Base-by-base conservation (phyloP, 805 yeast genomes). In the Candida xiaguanensis region DNA sequence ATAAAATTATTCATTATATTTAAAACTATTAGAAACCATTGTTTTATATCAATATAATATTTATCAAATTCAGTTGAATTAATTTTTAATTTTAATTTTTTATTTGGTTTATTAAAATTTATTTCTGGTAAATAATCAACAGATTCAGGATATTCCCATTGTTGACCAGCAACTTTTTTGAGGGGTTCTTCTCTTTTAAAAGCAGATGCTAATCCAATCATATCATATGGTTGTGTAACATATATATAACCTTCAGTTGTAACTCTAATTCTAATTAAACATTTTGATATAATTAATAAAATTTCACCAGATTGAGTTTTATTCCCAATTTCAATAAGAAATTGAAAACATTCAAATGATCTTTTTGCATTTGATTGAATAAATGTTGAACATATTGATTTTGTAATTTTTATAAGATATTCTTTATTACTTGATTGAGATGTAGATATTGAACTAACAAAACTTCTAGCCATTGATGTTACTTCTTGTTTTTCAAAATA, bases 131-230 rank as follows among this genome's bases (percentile, higher is more conserved):
- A 59, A 47, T 75, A 77, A 3, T 59, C 58, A 2, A 75, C 51
- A 0, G 57, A 51, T 45, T 83, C 90, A 0, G 90, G 91, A 48
- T 69, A 81, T 4, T 59, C 56, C 91, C 90, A 83, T 3, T 46
- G 47, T 2, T 43, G 54, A 18, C 53, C 51, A 19, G 59, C 47
- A 4, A 47, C 52, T 11, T 51, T 29, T 18, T 51, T 34, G 15
- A 7, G 8, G 16, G 13, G 2, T 3, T 36, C 34, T 42, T 77
- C 75, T 51, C 87, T 65, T 4, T 74, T 70, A 38, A 83, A 67
- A 0, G 78, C 72, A 2, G 80, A 74, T 8, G 87, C 75, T 13
- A 84, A 57, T 0, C 86, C 88, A 30, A 77, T 82, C 66, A 82
- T 76, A 52, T 84, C 86, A 1, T 58, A 53, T 3, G 84, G 82